Evolutionary conservation across 306 rosid species (phyloP), one percentile per base, ranked within the genome.

Genomic region (Castanea sativa): DNA sequence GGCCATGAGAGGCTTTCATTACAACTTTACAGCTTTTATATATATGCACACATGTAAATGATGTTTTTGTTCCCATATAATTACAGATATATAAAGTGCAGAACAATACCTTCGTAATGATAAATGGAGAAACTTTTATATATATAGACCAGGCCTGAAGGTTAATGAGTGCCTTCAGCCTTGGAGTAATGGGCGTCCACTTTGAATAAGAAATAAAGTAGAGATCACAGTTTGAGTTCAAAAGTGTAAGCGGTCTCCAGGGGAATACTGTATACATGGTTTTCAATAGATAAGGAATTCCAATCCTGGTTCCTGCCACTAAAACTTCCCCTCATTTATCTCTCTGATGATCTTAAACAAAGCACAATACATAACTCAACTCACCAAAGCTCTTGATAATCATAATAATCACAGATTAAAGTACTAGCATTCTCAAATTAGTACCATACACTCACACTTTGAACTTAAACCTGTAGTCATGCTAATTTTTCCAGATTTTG

Each of bases 1-100:
- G 43, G 43, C 79, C 79, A 74, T 74, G 61, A 25, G 30, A 72
- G 69, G 77, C 77, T 74, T 55, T 45, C 76, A 21, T 68, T 68
- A 73, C 71, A 10, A 55, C 69, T 57, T 73, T 78, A 30, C 68
- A 32, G 75, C 76, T 20, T 63, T 68, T 70, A 49, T 63, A 15
- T 25, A 45, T 29, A 32, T 55, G 74, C 29, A 69, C 51, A 57
- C 63, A 57, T 32, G 32, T 53, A 10, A 20, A 4, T 78, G 21
- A 64, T 55, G 65, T 57, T 56, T 73, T 15, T 76, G 43, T 59
- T 27, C 67, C 74, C 18, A 56, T 56, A 74, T 83, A 76, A 83
- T 82, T 78, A 56, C 76, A 43, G 9, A 11, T 41, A 16, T 73
- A 73, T 68, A 73, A 64, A 35, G 25, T 49, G 77, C 52, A 21